These are phyloP conservation scores for Rhodotorula sp. DNA, from an alignment of 1,284 basidiomycete species.

Conservation along the genomic window DNA sequence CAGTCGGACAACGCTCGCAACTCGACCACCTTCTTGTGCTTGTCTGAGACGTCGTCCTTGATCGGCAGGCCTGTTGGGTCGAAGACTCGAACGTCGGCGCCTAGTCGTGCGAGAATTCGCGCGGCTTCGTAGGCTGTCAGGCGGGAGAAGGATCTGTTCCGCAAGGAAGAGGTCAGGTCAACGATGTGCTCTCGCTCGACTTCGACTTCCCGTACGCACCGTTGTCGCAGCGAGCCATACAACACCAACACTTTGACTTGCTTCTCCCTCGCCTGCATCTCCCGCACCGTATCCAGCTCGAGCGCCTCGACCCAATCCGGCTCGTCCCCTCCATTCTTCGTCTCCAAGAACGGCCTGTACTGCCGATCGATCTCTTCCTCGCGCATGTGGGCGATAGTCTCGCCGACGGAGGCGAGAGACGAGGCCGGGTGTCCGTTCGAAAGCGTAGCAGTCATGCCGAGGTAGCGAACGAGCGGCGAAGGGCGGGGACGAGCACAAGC, in stretches of 20 bases:
- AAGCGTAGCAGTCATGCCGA: too few relatives aligned
- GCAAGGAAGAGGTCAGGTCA: too few relatives aligned
- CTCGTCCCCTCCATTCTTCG: slow-evolving; percentile 29
- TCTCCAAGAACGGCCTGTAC: slow-evolving; percentile 29
- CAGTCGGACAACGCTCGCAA: slow-evolving; percentile 40
- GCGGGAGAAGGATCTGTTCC: slow-evolving; percentile 47
- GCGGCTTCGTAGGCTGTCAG: slow-evolving; percentile 49
- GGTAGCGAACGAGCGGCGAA: too few relatives aligned
- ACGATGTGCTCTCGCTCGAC: too few relatives aligned
- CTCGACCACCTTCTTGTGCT: slow-evolving; percentile 46
- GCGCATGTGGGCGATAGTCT: background rate
- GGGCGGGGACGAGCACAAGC: too few relatives aligned
- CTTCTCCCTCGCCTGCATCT: slow-evolving; percentile 22
- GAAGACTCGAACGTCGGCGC: slow-evolving; percentile 49
- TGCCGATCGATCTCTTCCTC: background rate
- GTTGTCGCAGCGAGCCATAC: slow-evolving; percentile 46
- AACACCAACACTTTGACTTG: slow-evolving; percentile 45
- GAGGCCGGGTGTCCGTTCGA: too few relatives aligned
- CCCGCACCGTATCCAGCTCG: slow-evolving; percentile 42
- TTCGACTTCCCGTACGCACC: slow-evolving; percentile 34
- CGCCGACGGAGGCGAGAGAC: background rate
- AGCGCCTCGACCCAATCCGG: slow-evolving; percentile 43
- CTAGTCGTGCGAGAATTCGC: slow-evolving; percentile 46
- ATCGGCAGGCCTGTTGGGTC: slow-evolving; percentile 48
- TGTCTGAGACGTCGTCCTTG: slow-evolving; percentile 47